Percentiles rank a stretch among this genome's conserved stretches.
Evolutionary conservation across 768 basidiomycete species (phyloP).

Genomic region (Lactarius tabidus): DNA sequence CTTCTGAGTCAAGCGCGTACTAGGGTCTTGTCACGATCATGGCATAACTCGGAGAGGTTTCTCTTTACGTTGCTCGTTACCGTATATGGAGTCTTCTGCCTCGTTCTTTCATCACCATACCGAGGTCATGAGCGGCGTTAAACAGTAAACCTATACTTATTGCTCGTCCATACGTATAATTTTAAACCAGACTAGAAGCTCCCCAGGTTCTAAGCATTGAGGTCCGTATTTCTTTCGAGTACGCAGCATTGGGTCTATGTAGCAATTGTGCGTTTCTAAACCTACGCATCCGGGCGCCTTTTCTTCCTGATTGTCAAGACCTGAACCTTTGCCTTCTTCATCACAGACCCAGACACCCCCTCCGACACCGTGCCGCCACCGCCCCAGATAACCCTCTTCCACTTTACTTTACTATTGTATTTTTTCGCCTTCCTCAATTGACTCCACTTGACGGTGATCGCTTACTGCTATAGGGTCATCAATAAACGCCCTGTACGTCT

Average conservation of each 20-base stretch:
- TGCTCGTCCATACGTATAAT: conserved; percentile 64
- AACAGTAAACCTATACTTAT: conserved; percentile 56
- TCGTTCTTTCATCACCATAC: background rate
- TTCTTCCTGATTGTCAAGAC: conserved; percentile 57
- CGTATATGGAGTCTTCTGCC: background rate
- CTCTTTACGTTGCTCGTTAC: background rate
- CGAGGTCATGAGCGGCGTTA: background rate
- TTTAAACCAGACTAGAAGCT: conserved; percentile 51
- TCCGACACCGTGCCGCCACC: conserved; percentile 12
- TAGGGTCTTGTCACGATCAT: background rate
- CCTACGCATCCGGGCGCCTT: conserved; percentile 31
- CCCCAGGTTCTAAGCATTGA: conserved; percentile 61
- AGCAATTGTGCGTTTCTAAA: too few species aligned
- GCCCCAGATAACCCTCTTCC: too few species aligned
- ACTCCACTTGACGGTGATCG: too few species aligned
- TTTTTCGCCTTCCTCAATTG: too few species aligned
- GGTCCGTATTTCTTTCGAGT: background rate
- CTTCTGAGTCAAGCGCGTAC: background rate
- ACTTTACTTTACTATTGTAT: too few species aligned
- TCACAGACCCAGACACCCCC: conserved; percentile 21
- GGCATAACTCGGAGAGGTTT: background rate
- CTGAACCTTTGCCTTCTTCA: conserved; percentile 40
- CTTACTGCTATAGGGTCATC: conserved; percentile 52
- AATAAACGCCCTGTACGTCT: conserved; percentile 57
- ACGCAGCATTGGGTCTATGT: conserved; percentile 50